A percentile compares a stretch with the other conserved stretches of the same genome.
phyloP scores from a whole-genome alignment of 2,329 filamentous ascomycete genomes.

The Fusarium pseudograminearum region DNA sequence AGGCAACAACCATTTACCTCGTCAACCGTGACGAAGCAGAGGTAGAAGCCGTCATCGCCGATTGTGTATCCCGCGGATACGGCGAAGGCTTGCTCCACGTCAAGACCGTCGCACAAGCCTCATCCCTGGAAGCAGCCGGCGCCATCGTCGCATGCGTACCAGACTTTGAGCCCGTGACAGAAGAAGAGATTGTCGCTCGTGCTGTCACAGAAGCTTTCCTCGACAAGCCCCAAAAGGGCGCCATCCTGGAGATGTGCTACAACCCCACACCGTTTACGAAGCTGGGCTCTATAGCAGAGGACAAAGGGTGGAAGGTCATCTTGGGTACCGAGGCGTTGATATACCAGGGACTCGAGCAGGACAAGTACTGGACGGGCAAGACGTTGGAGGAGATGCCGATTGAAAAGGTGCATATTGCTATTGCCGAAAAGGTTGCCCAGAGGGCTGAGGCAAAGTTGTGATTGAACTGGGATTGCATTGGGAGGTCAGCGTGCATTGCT shows the following conservation, averaged over 20 bases:
- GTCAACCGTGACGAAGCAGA: slow-evolving; percentile 79
- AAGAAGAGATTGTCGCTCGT: slow-evolving; percentile 71
- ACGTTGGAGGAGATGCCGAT: slow-evolving; percentile 63
- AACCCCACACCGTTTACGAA: slow-evolving; percentile 78
- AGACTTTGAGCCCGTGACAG: slow-evolving; percentile 76
- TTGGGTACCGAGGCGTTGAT: slow-evolving; percentile 82
- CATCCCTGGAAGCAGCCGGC: slow-evolving; percentile 67
- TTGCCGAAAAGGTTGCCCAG: slow-evolving; percentile 45
- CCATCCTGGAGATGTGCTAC: slow-evolving; percentile 86
- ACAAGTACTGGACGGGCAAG: slow-evolving; percentile 73
- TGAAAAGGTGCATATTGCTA: slow-evolving; percentile 43
- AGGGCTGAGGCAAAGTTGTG: slow-evolving; percentile 42
- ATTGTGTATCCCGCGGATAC: slow-evolving; percentile 71
- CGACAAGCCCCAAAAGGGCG: slow-evolving; percentile 67
- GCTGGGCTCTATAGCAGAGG: slow-evolving; percentile 70
- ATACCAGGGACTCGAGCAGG: slow-evolving; percentile 80
- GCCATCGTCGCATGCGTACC: slow-evolving; percentile 81
- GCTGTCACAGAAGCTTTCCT: slow-evolving; percentile 64
- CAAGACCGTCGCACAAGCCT: slow-evolving; percentile 69
- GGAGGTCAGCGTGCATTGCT: slow-evolving; percentile 30
- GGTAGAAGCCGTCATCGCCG: slow-evolving; percentile 73
- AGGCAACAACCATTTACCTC: slow-evolving; percentile 76
- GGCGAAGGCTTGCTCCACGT: slow-evolving; percentile 72
- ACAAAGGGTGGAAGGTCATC: slow-evolving; percentile 77
- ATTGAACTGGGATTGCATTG: background rate